phyloP scores from a whole-genome alignment of 768 basidiomycete species.

The Mycena kentingensis region DNA sequence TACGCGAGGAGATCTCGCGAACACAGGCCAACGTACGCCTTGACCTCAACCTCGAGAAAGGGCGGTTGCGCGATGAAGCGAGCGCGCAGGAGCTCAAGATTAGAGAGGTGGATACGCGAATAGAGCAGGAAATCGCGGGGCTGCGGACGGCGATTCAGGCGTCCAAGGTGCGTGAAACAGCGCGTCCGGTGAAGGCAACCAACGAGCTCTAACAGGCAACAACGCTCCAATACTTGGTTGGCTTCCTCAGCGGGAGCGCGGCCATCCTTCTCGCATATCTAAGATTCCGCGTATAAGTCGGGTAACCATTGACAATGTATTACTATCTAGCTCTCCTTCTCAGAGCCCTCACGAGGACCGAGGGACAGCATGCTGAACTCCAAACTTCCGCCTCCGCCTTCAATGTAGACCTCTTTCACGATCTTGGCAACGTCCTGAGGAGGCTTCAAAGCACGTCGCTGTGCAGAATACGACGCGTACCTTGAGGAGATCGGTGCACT shows the following conservation, averaged over 20 bases:
- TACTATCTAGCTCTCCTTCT: background rate
- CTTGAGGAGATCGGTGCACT: slow-evolving; percentile 57
- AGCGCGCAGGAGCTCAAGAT: slow-evolving; percentile 93
- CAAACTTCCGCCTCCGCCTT: slow-evolving; percentile 47
- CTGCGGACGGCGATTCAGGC: slow-evolving; percentile 82
- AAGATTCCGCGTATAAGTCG: slow-evolving; percentile 58
- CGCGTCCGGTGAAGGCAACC: background rate
- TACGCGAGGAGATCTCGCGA: slow-evolving; percentile 87
- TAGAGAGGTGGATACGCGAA: slow-evolving; percentile 95
- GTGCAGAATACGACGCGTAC: slow-evolving; percentile 32
- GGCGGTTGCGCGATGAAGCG: slow-evolving; percentile 90
- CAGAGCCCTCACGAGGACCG: slow-evolving; percentile 21
- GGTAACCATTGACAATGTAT: slow-evolving; percentile 7
- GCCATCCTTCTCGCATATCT: slow-evolving; percentile 87
- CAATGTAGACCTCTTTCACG: slow-evolving; percentile 61
- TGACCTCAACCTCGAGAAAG: slow-evolving; percentile 96
- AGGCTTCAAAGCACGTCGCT: background rate
- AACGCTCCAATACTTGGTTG: slow-evolving; percentile 84
- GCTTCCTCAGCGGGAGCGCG: slow-evolving; percentile 82
- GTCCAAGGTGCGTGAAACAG: slow-evolving; percentile 60
- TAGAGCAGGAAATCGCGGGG: slow-evolving; percentile 93
- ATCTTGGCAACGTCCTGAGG: slow-evolving; percentile 64
- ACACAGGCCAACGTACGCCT: slow-evolving; percentile 93
- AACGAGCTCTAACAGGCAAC: slow-evolving; percentile 54
- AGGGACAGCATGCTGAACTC: slow-evolving; percentile 73